Base-by-base conservation (phyloP, 2,329 filamentous ascomycete genomes). In the Pseudogymnoascus sp. region DNA sequence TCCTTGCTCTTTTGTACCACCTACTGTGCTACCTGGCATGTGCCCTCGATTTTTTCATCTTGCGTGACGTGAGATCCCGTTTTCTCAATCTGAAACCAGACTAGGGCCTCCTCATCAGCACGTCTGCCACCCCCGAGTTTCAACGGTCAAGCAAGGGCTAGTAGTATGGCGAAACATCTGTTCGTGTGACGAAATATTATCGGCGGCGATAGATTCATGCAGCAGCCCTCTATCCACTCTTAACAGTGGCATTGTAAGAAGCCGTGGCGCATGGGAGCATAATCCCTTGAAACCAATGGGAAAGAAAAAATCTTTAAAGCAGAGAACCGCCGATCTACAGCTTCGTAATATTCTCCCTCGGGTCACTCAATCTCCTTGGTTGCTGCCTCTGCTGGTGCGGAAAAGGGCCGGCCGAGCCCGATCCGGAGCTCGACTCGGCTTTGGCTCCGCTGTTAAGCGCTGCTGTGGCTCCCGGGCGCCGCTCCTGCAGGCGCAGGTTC, bases 401-500 rank as follows among this genome's bases (percentile, higher is more conserved):
- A 47, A 47, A 47, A 26, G 42, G 42, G 64, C 28, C 15, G 64
- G 50, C 26, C 42, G 31, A 17, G 64, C 66, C 61, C 31, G 62
- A 50, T 65, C 61, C 26, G 5, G 23, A 60, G 15, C 60, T 21
- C 23, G 61, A 63, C 26, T 57, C 42, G 15, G 60, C 59, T 31
- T 53, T 61, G 15, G 68, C 62, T 15, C 66, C 68, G 36, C 28
- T 47, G 42, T 23, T 47, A 47, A 33, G 23, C 28, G 64, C 64
- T 42, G 60, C 38, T n/a, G 65, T 64, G 28, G 64, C 67, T 67
- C 68, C 66, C 19, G 66, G 64, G 15, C 65, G 53, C 31, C 67
- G 70, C 60, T 74, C 73, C 44, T 71, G 69, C 33, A 71, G 65
- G 4, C 72, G 68, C 21, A 74, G 71, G 7, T 70, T 70, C 69